Percentiles rank a stretch among this genome's conserved stretches.
These are phyloP conservation scores for Kodamaea derodonti DNA, from an alignment of 1,139 yeast genomes.

Conservation along the genomic window DNA sequence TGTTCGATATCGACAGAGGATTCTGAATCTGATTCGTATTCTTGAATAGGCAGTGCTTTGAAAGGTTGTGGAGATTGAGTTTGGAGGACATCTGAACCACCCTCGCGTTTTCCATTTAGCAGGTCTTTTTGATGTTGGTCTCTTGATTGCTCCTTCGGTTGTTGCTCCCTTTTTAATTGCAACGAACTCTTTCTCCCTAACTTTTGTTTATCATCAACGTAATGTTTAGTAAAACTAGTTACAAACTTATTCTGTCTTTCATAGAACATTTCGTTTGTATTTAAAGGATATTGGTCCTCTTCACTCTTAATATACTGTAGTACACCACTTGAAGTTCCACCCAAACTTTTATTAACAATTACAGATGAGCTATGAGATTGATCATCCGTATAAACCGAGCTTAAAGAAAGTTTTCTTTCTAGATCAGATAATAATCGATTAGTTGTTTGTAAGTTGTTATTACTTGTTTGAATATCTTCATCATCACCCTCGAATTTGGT, in stretches of 20 bases:
- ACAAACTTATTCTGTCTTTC: slow-evolving; percentile 33
- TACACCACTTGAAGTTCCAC: slow-evolving; percentile 31
- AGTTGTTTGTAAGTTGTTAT: slow-evolving; percentile 18
- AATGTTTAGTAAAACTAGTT: slow-evolving; percentile 17
- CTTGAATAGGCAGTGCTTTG: neutral
- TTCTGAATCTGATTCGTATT: neutral
- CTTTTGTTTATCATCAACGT: slow-evolving; percentile 2
- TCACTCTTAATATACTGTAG: slow-evolving; percentile 26
- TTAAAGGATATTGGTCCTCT: slow-evolving; percentile 21
- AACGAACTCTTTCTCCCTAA: slow-evolving; percentile 1
- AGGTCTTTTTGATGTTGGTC: neutral
- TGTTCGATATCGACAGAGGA: no score
- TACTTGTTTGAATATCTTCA: neutral
- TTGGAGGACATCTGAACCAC: neutral
- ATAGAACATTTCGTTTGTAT: slow-evolving; percentile 34
- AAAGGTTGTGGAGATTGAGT: neutral
- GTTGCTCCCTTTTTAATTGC: slow-evolving; percentile 1
- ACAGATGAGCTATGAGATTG: slow-evolving; percentile 27
- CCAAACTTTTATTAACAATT: slow-evolving; percentile 24
- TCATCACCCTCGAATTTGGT: neutral
- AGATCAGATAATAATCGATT: slow-evolving; percentile 26
- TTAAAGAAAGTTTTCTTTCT: slow-evolving; percentile 30
- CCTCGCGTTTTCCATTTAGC: neutral
- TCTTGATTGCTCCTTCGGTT: neutral
- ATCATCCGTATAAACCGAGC: slow-evolving; percentile 22